Evolutionary conservation across 1,284 basidiomycete genomes (phyloP), one percentile per base, ranked within the genome.

Genomic region (Ustilago hordei): DNA sequence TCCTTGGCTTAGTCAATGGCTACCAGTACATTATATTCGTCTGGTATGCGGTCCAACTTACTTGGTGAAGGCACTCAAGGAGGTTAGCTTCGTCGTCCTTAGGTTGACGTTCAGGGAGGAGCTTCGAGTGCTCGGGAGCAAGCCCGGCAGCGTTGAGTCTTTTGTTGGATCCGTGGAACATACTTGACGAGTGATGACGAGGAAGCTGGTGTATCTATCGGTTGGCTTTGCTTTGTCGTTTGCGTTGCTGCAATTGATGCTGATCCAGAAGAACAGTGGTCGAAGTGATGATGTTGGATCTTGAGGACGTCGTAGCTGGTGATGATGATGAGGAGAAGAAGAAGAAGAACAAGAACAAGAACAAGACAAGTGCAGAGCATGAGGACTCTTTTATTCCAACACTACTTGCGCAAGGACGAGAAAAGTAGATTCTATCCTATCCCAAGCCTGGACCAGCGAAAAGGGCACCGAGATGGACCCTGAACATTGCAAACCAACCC

Each of bases 131-230:
- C 67, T 85, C 84, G 38, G 84, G 83, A 32, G 79, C 69, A n/a
- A 85, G 80, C 23, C 83, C 84, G 54, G 82, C 80, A 9, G 84
- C 84, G 74, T 85, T 85, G 75, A 80, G 81, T 60, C 83, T 79
- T 54, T 64, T 75, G 77, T 75, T 80, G 64, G 78, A 76, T 50
- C 61, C 69, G 75, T 79, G 79, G 66, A 79, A 74, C 80, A 82
- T 82, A 66, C 67, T 78, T 71, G 74, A 39, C 7, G 66, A 8
- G 38, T 53, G 38, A 13, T 41, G 60, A n/a, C 32, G 65, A 50
- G n/a, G 59, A 52, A 31, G 36, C 19, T 57, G 48, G 13, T 41
- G 50, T 17, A 45, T 45, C 6, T 45, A 8, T n/a, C 15, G 55
- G 41, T 17, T 48, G 36, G 31, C 35, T 48, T 12, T 23, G 35